A percentile compares a stretch with the other conserved stretches of the same genome.
Evolutionary conservation across 495 filamentous ascomycete genomes (phyloP).

Genomic region (Aeminium ludgeri): DNA sequence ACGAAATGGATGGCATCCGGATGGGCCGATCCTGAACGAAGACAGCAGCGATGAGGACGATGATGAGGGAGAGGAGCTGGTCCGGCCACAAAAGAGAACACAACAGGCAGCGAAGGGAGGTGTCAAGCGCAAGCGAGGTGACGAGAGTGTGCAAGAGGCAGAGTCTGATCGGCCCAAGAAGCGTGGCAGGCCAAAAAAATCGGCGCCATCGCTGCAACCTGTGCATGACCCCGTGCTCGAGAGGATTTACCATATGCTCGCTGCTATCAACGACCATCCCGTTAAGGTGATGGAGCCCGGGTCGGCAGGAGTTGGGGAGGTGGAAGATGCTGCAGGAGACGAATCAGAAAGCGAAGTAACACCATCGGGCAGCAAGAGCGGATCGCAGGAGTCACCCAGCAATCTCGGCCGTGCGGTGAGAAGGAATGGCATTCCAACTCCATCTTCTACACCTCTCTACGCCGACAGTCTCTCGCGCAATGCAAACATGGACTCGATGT

Average conservation of each 20-base stretch:
- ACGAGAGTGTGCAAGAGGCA: constrained; percentile 9
- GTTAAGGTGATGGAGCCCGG: too few species aligned
- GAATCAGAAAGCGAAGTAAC: too few species aligned
- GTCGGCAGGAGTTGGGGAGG: too few species aligned
- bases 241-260: too few species aligned
- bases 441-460: neutral
- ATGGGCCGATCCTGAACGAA: constrained; percentile 10
- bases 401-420: too few species aligned
- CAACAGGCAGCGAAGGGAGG: neutral
- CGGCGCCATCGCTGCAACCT: too few species aligned
- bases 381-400: too few species aligned
- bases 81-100: neutral
- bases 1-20: constrained; percentile 62
- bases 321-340: too few species aligned
- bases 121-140: constrained; percentile 5
- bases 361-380: too few species aligned
- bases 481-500: neutral
- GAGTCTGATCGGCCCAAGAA: neutral
- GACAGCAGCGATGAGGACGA: constrained; percentile 14
- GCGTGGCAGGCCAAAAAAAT: neutral
- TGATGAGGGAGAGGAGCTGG: constrained; percentile 9
- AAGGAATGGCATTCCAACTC: too few species aligned
- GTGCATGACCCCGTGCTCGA: too few species aligned
- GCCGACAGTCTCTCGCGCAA: neutral
- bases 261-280: too few species aligned